A percentile compares a stretch with the other conserved stretches of the same genome.
Conservation (phyloP, 768 basidiomycete genomes). For the Saitozyma sp. region DNA sequence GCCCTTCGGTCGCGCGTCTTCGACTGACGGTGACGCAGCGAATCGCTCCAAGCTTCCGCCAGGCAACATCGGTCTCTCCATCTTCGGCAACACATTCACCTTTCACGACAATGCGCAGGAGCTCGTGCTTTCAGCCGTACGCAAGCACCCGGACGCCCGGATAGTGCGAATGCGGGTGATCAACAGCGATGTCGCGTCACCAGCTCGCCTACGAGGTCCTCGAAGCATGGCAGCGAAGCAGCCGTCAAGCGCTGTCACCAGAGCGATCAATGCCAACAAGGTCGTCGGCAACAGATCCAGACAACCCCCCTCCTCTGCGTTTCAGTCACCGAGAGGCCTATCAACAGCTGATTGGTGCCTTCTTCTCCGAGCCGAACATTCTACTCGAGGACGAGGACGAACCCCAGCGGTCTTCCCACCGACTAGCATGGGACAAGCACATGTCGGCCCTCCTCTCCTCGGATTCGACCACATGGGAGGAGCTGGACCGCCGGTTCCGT, state of each 20-base stretch:
- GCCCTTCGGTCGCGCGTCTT: too few relatives aligned
- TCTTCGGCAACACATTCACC: slow-evolving; percentile 12
- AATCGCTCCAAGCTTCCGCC: slow-evolving; percentile 2
- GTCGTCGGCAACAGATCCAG: too few relatives aligned
- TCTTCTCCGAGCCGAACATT: slow-evolving; percentile 13
- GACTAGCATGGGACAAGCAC: slow-evolving; percentile 5
- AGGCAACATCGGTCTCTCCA: slow-evolving; percentile 5
- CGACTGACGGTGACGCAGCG: too few relatives aligned
- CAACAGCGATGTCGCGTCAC: slow-evolving; percentile 9
- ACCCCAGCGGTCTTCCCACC: neutral
- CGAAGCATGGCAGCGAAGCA: too few relatives aligned
- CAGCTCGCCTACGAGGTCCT: too few relatives aligned
- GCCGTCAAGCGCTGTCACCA: too few relatives aligned
- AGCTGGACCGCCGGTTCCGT: neutral
- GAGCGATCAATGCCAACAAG: too few relatives aligned
- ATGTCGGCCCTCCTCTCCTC: neutral
- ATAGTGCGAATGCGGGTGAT: slow-evolving; percentile 2
- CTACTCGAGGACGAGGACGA: slow-evolving; percentile 11
- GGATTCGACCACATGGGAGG: too few relatives aligned
- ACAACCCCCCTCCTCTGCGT: too few relatives aligned
- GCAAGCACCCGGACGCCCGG: slow-evolving; percentile 1
- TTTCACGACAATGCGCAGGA: slow-evolving; percentile 7
- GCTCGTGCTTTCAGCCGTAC: neutral
- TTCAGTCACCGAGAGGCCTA: slow-evolving; percentile 14
- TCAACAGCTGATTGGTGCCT: slow-evolving; percentile 4